These are phyloP conservation scores for Citrus cavaleriei DNA, from an alignment of 345 rosid species.

Conservation along the genomic window DNA sequence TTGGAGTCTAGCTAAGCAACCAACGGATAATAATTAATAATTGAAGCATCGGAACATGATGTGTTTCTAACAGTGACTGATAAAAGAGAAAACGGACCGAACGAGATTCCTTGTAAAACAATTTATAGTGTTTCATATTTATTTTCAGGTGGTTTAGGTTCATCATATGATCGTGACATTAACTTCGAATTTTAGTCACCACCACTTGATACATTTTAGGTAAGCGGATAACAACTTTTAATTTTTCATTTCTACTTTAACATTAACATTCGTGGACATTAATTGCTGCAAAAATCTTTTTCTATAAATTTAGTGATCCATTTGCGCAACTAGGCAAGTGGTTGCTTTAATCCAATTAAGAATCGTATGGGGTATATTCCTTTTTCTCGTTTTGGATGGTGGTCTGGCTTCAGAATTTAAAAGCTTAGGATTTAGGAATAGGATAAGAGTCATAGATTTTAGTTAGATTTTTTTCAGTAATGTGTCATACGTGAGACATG, in stretches of 20 bases:
- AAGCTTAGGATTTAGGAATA: background rate
- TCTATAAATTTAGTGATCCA: background rate
- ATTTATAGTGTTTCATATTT: background rate
- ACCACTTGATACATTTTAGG: background rate
- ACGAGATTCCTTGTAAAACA: conserved; percentile 1
- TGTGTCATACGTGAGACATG: background rate
- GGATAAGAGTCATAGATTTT: background rate
- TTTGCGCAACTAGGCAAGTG: background rate
- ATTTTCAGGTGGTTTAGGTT: background rate
- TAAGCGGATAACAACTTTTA: background rate
- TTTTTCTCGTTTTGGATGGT: background rate
- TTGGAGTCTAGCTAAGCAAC: background rate
- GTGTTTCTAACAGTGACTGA: background rate
- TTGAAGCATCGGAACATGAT: background rate
- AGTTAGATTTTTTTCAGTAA: background rate
- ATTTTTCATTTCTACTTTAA: background rate
- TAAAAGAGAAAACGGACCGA: background rate
- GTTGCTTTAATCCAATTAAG: too few species aligned
- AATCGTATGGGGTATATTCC: background rate
- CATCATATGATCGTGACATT: background rate
- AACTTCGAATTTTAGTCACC: background rate
- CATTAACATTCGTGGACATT: background rate
- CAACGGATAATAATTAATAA: background rate
- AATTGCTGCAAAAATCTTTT: too few species aligned
- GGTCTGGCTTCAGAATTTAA: background rate